Evolutionary conservation across 2,329 filamentous ascomycete genomes (phyloP), one percentile per base, ranked within the genome.

Genomic region (Capronia americana): DNA sequence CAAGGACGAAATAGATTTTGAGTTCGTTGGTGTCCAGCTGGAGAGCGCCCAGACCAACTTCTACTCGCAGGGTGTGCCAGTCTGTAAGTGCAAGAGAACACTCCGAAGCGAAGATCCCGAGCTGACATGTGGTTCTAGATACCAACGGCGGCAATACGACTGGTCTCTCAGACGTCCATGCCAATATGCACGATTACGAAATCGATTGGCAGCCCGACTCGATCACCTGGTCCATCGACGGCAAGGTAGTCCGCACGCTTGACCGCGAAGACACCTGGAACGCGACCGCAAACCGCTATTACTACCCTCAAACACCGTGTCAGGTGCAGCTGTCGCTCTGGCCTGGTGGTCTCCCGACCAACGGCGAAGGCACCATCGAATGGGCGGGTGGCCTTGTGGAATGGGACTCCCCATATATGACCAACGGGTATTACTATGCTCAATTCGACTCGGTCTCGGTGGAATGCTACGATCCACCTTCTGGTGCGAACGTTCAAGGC

Each of bases 1-100:
- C 75, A 96, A 97, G 85, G 95, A 99, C 76, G 95, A 99, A 80
- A 97, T 99, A 74, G 95, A 99, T 81, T 98, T 92, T 77, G 95
- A 99, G 79, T 98, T 91, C 77, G 86, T 99, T 62, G 95, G 95
- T 71, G 86, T 86, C 53, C 92, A 97, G 75, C 83, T 96, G 69
- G 76, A 83, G 55, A 86, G 85, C 69, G 92, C 90, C 20, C 93
- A 99, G 83, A 95, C 93, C 77, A 99, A 99, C 83, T 99, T 89
- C 84, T 99, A 97, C 81, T 97, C 90, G 82, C 93, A 97, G 81
- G 95, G 95, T 75, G 90, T 97, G 70, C 90, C 92, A 46, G 85
- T 94, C 78, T 98, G 92, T 96, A 84, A 83, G 92, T 82, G 48
- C 44, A 28, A 23, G 1, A 7, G 23, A 17, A 44, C 48, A 41